A percentile compares a stretch with the other conserved stretches of the same genome.
Conservation (phyloP, 495 filamentous ascomycete species). For the Penicilliopsis zonata region DNA sequence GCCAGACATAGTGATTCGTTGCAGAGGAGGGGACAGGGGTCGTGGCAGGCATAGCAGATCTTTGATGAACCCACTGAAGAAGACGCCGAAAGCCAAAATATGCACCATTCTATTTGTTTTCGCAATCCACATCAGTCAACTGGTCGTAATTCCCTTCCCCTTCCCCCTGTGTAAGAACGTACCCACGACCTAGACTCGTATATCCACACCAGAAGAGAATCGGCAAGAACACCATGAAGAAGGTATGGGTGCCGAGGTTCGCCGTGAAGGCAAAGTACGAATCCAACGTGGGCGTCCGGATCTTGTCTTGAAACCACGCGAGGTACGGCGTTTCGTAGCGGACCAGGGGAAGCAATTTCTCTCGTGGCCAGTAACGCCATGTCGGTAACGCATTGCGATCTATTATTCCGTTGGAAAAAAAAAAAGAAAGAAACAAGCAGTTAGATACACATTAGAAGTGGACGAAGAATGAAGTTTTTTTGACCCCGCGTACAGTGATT, state of each 20-base stretch:
- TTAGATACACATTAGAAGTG: neutral
- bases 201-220: constrained; percentile 95
- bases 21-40: constrained; percentile 83
- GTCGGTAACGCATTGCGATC: constrained; percentile 71
- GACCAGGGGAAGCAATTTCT: constrained; percentile 71
- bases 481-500: constrained; percentile 55
- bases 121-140: too few species aligned
- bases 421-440: constrained; percentile 5
- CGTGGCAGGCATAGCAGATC: constrained; percentile 91
- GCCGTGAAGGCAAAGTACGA: constrained; percentile 94
- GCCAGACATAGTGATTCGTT: constrained; percentile 93
- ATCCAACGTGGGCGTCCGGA: constrained; percentile 72
- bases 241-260: constrained; percentile 95
- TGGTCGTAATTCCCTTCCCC: too few species aligned
- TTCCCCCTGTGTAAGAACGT: constrained; percentile 21
- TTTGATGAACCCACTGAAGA: constrained; percentile 88
- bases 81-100: constrained; percentile 78
- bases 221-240: constrained; percentile 91
- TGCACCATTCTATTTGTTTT: constrained; percentile 74
- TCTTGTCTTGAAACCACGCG: constrained; percentile 65
- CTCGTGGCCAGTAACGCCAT: constrained; percentile 83
- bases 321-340: constrained; percentile 95
- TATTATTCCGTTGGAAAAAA: constrained; percentile 22
- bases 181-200: constrained; percentile 70
- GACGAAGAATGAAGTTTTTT: constrained; percentile 1